A percentile compares a stretch with the other conserved stretches of the same genome.
Evolutionary conservation across 441 rosid species (phyloP).

Genomic region (Viola pubescens): DNA sequence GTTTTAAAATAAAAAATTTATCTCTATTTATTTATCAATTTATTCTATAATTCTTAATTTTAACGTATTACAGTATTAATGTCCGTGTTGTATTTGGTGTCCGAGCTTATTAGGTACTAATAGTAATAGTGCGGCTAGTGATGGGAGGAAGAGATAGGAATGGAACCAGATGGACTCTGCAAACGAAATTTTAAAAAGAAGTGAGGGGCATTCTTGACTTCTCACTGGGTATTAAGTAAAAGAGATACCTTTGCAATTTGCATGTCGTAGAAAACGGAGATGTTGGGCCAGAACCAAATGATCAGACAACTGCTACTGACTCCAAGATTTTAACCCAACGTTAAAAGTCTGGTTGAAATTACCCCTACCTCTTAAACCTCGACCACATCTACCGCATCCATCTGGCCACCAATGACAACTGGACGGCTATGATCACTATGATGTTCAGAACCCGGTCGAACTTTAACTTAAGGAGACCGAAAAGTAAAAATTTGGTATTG

Average conservation of each 20-base stretch:
- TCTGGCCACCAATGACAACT: no score
- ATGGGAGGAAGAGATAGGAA: neutral
- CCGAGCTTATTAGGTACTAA: no score
- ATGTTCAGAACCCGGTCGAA: neutral
- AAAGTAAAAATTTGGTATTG: conserved; percentile 1
- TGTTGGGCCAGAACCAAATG: conserved; percentile 13
- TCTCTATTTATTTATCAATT: no score
- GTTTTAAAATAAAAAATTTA: no score
- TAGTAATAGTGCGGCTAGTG: neutral
- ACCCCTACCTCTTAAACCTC: conserved; percentile 3
- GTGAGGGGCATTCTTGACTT: conserved; percentile 11
- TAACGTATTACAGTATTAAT: no score
- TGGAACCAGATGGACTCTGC: neutral
- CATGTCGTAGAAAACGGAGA: conserved; percentile 9
- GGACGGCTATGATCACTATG: no score
- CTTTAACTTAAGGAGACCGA: neutral
- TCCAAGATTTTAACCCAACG: neutral
- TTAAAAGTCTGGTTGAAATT: neutral
- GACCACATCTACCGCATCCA: neutral
- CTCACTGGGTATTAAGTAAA: neutral
- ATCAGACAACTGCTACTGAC: neutral
- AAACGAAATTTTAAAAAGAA: neutral
- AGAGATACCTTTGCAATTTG: neutral
- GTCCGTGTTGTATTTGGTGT: no score
- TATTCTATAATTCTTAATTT: no score